These are phyloP conservation scores for Strigomonas galati DNA, from an alignment of 208 protist genomes.

Conservation along the genomic window DNA sequence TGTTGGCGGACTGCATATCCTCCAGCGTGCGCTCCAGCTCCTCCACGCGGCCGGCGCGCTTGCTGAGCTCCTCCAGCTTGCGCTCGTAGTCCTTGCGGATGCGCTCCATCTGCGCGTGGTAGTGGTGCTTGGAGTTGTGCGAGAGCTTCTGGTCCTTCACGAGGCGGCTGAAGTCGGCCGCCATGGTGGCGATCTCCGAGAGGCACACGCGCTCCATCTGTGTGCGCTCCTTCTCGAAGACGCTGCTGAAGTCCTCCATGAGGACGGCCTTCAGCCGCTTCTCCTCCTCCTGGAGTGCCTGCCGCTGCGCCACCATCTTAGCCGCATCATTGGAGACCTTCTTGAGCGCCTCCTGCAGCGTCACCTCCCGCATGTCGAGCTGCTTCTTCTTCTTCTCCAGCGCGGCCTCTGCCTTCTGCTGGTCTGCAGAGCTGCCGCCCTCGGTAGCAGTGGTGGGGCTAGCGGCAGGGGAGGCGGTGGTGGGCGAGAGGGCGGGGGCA, in stretches of 20 bases:
- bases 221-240: slow-evolving; percentile 41
- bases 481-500: not conserved
- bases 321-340: slow-evolving; percentile 52
- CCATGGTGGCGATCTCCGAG: slow-evolving; percentile 19
- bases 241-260: slow-evolving; percentile 23
- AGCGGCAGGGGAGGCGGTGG: not conserved
- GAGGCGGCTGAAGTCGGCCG: slow-evolving; percentile 5
- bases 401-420: slow-evolving; percentile 16
- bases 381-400: slow-evolving; percentile 39
- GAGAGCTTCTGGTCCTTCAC: slow-evolving; percentile 8
- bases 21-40: slow-evolving; percentile 9
- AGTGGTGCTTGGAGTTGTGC: not conserved
- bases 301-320: slow-evolving; percentile 39
- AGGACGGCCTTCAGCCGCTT: slow-evolving; percentile 15
- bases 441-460: not conserved
- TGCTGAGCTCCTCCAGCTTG: not conserved
- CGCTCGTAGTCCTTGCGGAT: slow-evolving; percentile 2
- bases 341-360: slow-evolving; percentile 62
- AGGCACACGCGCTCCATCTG: slow-evolving; percentile 25
- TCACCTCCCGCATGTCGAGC: slow-evolving; percentile 51
- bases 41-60: not conserved
- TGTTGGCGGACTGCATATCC: slow-evolving; percentile 4
- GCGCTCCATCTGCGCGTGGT: not conserved
- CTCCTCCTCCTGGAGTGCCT: slow-evolving; percentile 42
- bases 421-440: slow-evolving; percentile 7